A percentile compares a stretch with the other conserved stretches of the same genome.
phyloP scores from a whole-genome alignment of 306 rosid species.

The Echinosophora koreensis region DNA sequence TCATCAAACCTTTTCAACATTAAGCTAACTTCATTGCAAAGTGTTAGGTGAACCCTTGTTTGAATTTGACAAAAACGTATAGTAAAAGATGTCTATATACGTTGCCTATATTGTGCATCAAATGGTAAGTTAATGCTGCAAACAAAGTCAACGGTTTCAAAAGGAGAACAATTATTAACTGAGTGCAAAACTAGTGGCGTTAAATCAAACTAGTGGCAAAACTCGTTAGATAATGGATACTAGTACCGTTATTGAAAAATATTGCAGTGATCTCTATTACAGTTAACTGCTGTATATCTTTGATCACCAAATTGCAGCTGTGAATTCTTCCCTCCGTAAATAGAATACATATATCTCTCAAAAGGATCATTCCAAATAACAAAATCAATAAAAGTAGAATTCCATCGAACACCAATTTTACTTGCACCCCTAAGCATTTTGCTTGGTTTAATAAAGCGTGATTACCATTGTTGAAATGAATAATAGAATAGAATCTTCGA shows the following conservation, averaged over 20 bases:
- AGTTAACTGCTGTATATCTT: too few species aligned
- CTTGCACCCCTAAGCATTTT: too few species aligned
- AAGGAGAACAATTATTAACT: conserved; percentile 2
- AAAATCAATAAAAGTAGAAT: neutral
- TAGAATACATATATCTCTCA: neutral
- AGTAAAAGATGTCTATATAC: conserved; percentile 24
- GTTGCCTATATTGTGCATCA: neutral
- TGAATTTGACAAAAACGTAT: conserved; percentile 29
- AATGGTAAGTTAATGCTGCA: neutral
- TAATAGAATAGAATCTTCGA: neutral
- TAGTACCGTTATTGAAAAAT: neutral
- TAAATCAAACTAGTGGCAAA: neutral
- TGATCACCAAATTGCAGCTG: too few species aligned
- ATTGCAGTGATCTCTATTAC: too few species aligned
- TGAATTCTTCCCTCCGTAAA: neutral
- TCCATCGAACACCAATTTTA: too few species aligned
- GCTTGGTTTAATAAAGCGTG: too few species aligned
- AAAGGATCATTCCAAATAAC: neutral
- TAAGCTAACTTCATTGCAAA: neutral
- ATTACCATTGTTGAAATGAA: too few species aligned
- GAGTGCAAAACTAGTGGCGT: neutral
- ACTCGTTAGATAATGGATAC: neutral
- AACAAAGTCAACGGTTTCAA: conserved; percentile 27
- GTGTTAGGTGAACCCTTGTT: conserved; percentile 36
- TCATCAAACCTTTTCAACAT: conserved; percentile 3